A percentile compares a stretch with the other conserved stretches of the same genome.
These are phyloP conservation scores for Fusarium concolor DNA, from an alignment of 2,329 filamentous ascomycete genomes.

Conservation along the genomic window DNA sequence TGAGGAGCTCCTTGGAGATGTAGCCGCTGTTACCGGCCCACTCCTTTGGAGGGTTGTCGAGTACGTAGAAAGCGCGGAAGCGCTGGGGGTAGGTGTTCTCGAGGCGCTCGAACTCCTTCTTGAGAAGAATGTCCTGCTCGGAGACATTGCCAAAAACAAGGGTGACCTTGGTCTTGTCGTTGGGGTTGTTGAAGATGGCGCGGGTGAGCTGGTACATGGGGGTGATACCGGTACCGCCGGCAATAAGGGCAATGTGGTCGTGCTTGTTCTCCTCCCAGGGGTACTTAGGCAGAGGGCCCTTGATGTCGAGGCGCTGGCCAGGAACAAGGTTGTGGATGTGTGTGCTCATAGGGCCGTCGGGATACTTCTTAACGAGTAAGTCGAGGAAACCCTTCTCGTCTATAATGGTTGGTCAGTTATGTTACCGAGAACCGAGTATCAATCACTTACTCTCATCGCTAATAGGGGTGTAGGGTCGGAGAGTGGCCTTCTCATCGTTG, in stretches of 20 bases:
- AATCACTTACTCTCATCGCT: conserved; percentile 78
- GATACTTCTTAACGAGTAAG: conserved; percentile 92
- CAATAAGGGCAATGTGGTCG: conserved; percentile 85
- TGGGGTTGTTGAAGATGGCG: conserved; percentile 93
- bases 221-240: conserved; percentile 96
- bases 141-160: conserved; percentile 91
- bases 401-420: conserved; percentile 50
- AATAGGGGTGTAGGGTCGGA: conserved; percentile 92
- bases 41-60: conserved; percentile 84
- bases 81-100: conserved; percentile 96
- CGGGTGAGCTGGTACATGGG: conserved; percentile 97
- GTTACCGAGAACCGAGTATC: not conserved
- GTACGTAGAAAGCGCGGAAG: conserved; percentile 94
- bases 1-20: conserved; percentile 91
- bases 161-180: conserved; percentile 97
- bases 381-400: conserved; percentile 84
- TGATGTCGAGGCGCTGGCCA: conserved; percentile 87
- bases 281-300: conserved; percentile 97
- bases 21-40: conserved; percentile 83
- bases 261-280: conserved; percentile 92
- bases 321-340: conserved; percentile 86
- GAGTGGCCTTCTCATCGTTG: conserved; percentile 84
- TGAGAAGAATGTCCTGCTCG: conserved; percentile 92
- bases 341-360: conserved; percentile 88
- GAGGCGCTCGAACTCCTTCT: conserved; percentile 83